Evolutionary conservation across 2,329 filamentous ascomycete genomes (phyloP), one percentile per base, ranked within the genome.

Genomic region (Cladosporium sp.): DNA sequence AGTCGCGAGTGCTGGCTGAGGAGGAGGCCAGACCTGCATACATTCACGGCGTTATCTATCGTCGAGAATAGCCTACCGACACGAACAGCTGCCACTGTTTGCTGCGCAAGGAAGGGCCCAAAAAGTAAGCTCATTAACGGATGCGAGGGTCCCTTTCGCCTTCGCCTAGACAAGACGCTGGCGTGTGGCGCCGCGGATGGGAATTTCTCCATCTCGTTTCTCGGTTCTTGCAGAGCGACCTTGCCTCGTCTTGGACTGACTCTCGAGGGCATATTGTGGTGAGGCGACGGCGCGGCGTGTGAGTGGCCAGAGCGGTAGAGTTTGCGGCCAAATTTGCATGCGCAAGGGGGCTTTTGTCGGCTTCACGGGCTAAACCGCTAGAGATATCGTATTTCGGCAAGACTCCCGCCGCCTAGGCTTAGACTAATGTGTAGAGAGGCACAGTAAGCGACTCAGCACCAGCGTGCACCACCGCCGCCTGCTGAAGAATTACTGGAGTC

Each of bases 261-360:
- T 3, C 28, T 4, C 4, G 28, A 28, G 28, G 36, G 39, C 39
- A 54, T 13, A 30, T 28, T 28, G 30, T n/a, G 30, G 51, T 30
- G 51, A 54, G 26, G 51, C 51, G n/a, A n/a, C 18, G 6, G 26
- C 51, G 26, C 30, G 51, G 26, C 25, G 49, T 13, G 49, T 54
- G 51, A 54, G 51, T 54, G 51, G 51, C 51, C n/a, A 32, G 26
- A 28, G 26, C 18, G 26, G 51, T n/a, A 32, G 51, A 54, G 51
- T 54, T 54, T 54, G 51, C 51, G 51, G 26, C 51, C 39, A 21
- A 54, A 30, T 32, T n/a, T 32, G n/a, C 16, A 10, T 54, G 51
- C 51, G 51, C 51, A 54, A 54, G 51, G 51, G n/a, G 51, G 30
- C 51, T 54, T 30, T 54, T 54, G 30, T 54, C 51, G 51, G 51